A percentile compares a stretch with the other conserved stretches of the same genome.
Evolutionary conservation across 352 stramenopile species (phyloP).

Genomic region (Aphanomyces euteiches): DNA sequence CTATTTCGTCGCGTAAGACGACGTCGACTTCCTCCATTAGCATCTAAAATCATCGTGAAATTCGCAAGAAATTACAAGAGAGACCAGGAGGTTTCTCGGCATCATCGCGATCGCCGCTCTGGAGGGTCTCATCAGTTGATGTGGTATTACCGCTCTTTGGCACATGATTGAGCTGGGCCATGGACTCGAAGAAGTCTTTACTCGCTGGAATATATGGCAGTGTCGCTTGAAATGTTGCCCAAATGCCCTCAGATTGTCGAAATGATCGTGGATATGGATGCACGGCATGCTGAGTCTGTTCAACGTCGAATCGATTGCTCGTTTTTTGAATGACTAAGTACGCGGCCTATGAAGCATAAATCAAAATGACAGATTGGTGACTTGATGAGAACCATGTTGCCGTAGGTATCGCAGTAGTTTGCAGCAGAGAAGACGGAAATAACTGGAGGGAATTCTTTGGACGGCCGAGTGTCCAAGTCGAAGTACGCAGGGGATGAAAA

Average conservation of each 20-base stretch:
- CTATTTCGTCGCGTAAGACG: constrained; percentile 45
- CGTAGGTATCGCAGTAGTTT: constrained; percentile 92
- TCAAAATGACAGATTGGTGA: constrained; percentile 3
- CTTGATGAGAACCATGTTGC: constrained; percentile 50
- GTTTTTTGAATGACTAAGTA: constrained; percentile 51
- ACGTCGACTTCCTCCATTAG: neutral
- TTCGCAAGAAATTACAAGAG: neutral
- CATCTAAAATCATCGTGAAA: constrained; percentile 6
- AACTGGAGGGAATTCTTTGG: constrained; percentile 61
- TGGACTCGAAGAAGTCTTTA: constrained; percentile 78
- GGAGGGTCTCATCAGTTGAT: neutral
- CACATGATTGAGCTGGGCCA: constrained; percentile 43
- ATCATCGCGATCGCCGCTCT: neutral
- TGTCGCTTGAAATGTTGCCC: constrained; percentile 65
- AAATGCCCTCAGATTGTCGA: constrained; percentile 62
- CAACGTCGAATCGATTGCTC: constrained; percentile 50
- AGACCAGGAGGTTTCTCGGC: neutral
- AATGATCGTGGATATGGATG: constrained; percentile 56
- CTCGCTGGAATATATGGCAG: constrained; percentile 74
- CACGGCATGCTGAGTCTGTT: constrained; percentile 45
- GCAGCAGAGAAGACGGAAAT: constrained; percentile 94
- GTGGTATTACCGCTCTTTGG: neutral
- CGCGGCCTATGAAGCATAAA: constrained; percentile 39
- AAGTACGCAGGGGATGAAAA: constrained; percentile 48
- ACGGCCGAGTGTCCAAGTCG: constrained; percentile 43